phyloP scores from a whole-genome alignment of 2,329 filamentous ascomycete genomes.

The Fusarium longipes region DNA sequence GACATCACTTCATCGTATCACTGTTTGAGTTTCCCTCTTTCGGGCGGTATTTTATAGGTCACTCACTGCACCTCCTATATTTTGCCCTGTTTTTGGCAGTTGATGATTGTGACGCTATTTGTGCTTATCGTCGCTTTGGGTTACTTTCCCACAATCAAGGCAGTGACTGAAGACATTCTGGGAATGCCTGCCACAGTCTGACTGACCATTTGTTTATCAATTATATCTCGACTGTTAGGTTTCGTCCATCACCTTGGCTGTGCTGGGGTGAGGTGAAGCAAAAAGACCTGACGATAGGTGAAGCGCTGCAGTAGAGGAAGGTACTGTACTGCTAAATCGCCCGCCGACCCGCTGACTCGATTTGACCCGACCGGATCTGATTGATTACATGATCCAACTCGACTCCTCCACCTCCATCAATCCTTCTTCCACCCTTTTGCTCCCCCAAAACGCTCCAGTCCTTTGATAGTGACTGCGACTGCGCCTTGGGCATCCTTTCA shows the following conservation, averaged over 20 bases:
- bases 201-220: conserved; percentile 3
- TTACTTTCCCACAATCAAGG: conserved; percentile 15
- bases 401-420: conserved; percentile 38
- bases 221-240: conserved; percentile 1
- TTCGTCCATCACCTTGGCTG: not conserved
- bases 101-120: conserved; percentile 25
- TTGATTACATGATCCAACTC: conserved; percentile 47
- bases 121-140: too few relatives aligned
- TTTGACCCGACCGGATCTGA: conserved; percentile 34
- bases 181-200: conserved; percentile 30
- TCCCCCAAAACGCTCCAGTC: conserved; percentile 44
- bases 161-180: conserved; percentile 29
- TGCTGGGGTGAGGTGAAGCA: conserved; percentile 7
- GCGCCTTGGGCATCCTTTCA: conserved; percentile 59
- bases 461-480: conserved; percentile 49
- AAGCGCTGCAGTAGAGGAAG: conserved; percentile 1
- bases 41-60: conserved; percentile 7
- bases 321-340: conserved; percentile 20
- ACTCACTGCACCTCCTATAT: not conserved
- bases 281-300: not conserved
- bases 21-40: conserved; percentile 4
- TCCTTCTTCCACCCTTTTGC: conserved; percentile 27
- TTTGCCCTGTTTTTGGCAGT: not conserved
- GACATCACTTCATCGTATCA: conserved; percentile 29
- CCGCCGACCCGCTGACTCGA: conserved; percentile 33